A percentile compares a stretch with the other conserved stretches of the same genome.
phyloP scores from a whole-genome alignment of 345 rosid genomes.

The Barbarea vulgaris region DNA sequence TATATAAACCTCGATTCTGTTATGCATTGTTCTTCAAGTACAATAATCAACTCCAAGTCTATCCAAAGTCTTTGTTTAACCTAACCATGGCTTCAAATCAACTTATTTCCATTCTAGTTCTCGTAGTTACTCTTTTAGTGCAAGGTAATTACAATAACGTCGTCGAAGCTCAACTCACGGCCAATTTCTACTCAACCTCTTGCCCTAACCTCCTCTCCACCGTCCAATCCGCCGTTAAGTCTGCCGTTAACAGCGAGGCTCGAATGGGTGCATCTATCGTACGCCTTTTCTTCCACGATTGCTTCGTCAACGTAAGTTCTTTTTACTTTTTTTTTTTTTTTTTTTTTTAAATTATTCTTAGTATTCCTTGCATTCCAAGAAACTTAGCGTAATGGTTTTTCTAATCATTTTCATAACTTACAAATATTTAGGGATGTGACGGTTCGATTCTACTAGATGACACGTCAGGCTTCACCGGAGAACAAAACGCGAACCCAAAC shows the following conservation, averaged over 20 bases:
- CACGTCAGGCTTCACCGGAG: constrained; percentile 77
- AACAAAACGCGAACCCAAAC: constrained; percentile 73
- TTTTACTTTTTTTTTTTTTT: background rate
- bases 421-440: constrained; percentile 67
- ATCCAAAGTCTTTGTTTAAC: constrained; percentile 13
- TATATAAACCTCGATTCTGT: constrained; percentile 49
- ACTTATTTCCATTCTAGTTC: constrained; percentile 37
- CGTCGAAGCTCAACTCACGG: constrained; percentile 69
- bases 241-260: constrained; percentile 61
- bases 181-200: constrained; percentile 60
- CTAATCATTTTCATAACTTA: background rate
- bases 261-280: constrained; percentile 81
- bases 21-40: constrained; percentile 15
- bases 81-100: constrained; percentile 38
- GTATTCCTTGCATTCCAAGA: constrained; percentile 14
- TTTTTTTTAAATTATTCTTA: background rate
- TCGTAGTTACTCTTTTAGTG: constrained; percentile 38
- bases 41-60: constrained; percentile 22
- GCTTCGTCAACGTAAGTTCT: constrained; percentile 78
- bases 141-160: constrained; percentile 32
- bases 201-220: constrained; percentile 63
- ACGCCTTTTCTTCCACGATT: constrained; percentile 90
- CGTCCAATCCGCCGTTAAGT: constrained; percentile 50
- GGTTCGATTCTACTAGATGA: constrained; percentile 83
- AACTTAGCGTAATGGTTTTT: constrained; percentile 8